These are phyloP conservation scores for Candida pseudofarinosa DNA, from an alignment of 805 yeast species.

Conservation along the genomic window DNA sequence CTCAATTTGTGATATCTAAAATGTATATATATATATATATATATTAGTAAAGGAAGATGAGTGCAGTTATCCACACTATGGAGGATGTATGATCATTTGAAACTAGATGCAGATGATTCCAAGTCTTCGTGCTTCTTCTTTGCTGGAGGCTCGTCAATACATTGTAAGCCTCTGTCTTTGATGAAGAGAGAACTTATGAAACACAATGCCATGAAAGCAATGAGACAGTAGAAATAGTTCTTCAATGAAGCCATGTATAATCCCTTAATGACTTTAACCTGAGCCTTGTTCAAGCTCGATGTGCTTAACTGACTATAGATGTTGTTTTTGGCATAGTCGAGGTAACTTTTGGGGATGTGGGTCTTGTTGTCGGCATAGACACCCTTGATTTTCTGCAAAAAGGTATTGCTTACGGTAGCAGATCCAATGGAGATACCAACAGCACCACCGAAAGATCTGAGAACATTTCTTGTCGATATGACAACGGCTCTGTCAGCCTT, in stretches of 20 bases:
- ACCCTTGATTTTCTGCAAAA: constrained; percentile 8
- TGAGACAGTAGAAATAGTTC: constrained; percentile 30
- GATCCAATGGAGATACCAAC: constrained; percentile 29
- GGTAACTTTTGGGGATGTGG: constrained; percentile 11
- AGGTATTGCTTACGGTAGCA: constrained; percentile 23
- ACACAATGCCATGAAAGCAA: constrained; percentile 33
- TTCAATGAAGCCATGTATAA: constrained; percentile 32
- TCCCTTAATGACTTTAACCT: constrained; percentile 16
- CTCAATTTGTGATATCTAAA: no score
- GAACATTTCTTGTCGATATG: constrained; percentile 28
- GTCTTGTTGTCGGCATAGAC: constrained; percentile 8
- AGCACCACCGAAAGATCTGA: constrained; percentile 33
- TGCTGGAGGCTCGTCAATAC: constrained; percentile 30
- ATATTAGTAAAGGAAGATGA: background rate
- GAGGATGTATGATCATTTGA: background rate
- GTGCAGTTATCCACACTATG: background rate
- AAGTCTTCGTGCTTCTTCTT: background rate
- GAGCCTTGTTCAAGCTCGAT: constrained; percentile 8
- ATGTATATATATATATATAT: background rate
- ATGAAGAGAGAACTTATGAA: constrained; percentile 26
- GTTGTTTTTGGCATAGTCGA: constrained; percentile 20
- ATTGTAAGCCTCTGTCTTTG: constrained; percentile 33
- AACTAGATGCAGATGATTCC: background rate
- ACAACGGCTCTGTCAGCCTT: constrained; percentile 33
- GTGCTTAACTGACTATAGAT: constrained; percentile 17